phyloP scores from a whole-genome alignment of 2,329 filamentous ascomycete species.

The Aspergillus hortae region DNA sequence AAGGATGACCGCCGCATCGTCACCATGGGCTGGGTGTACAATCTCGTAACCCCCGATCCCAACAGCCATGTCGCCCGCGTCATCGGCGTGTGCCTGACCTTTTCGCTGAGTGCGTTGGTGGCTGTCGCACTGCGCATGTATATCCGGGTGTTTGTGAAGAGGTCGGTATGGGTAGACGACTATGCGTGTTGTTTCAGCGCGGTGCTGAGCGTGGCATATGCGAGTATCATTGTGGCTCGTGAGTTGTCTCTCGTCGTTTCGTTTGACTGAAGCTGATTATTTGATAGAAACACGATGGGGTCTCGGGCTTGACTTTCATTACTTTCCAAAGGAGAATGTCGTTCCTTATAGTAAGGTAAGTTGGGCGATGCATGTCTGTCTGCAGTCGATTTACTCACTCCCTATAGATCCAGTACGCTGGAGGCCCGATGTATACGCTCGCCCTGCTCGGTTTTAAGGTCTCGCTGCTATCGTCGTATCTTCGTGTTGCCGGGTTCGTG shows the following conservation, averaged over 20 bases:
- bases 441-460: conserved; percentile 47
- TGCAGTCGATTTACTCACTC: not conserved
- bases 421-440: conserved; percentile 25
- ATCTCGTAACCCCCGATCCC: conserved; percentile 21
- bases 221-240: conserved; percentile 18
- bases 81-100: conserved; percentile 20
- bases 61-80: conserved; percentile 17
- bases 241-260: conserved; percentile 1
- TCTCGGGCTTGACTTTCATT: conserved; percentile 14
- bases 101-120: conserved; percentile 18
- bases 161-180: conserved; percentile 24
- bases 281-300: conserved; percentile 27
- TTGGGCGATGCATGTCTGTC: not conserved
- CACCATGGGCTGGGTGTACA: conserved; percentile 29
- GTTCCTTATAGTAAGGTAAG: conserved; percentile 25
- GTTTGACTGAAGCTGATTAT: not conserved
- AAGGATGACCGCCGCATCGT: not conserved
- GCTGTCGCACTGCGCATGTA: conserved; percentile 23
- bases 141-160: conserved; percentile 19
- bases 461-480: conserved; percentile 45
- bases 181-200: conserved; percentile 22
- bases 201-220: conserved; percentile 17
- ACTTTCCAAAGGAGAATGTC: conserved; percentile 22
- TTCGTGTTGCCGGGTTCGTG: conserved; percentile 44
- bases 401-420: conserved; percentile 25